A percentile compares a stretch with the other conserved stretches of the same genome.
These are phyloP conservation scores for Sesbania bispinosa DNA, from an alignment of 306 rosid species.

Conservation along the genomic window DNA sequence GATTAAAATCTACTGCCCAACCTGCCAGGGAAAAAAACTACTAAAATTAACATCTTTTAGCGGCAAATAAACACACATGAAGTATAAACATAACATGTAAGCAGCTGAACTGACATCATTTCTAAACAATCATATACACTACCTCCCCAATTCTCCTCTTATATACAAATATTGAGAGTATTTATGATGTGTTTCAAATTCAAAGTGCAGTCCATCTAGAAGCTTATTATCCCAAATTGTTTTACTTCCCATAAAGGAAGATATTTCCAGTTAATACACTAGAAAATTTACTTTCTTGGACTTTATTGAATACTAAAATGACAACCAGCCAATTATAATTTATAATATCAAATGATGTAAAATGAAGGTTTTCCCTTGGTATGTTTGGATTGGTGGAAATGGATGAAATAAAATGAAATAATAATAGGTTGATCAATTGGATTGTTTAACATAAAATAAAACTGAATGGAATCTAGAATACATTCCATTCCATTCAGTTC, in stretches of 20 bases:
- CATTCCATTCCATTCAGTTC: neutral
- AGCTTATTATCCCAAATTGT: neutral
- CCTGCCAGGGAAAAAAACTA: constrained; percentile 22
- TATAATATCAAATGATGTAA: no score
- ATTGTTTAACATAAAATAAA: neutral
- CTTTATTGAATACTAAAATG: no score
- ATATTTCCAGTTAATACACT: no score
- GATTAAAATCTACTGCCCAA: constrained; percentile 4
- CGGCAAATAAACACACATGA: neutral
- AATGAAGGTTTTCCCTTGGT: neutral
- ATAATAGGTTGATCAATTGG: neutral
- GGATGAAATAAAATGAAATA: neutral
- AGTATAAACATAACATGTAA: neutral
- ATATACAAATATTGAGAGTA: neutral
- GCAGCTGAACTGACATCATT: neutral
- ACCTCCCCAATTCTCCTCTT: neutral
- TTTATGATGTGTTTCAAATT: neutral
- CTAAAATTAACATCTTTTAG: neutral
- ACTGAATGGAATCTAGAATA: neutral
- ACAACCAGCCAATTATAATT: no score
- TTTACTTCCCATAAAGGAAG: no score
- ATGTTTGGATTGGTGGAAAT: neutral
- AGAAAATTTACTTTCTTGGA: neutral
- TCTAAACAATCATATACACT: neutral
- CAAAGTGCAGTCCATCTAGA: neutral